Base-by-base conservation (phyloP, 129 eudicot species). In the Ambrosia trifida region DNA sequence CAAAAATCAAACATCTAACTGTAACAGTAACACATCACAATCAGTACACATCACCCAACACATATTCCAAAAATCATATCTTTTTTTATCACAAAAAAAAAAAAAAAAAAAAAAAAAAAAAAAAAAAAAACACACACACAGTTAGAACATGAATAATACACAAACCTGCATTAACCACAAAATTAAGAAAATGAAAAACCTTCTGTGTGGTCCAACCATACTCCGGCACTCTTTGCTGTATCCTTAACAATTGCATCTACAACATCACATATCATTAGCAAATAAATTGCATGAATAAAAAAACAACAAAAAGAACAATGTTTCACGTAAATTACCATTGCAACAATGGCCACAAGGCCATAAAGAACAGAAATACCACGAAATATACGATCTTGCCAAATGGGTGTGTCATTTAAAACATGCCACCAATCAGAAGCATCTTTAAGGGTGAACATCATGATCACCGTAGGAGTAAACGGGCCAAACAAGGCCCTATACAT, bases 181-280 rank as follows among this genome's bases (percentile, higher is more conserved):
- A 89, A 69, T 87, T 87, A 57, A 92, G 95, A 76, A 89, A 87
- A 75, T 92, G 98, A 83, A 92, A 92, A 74, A 92, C 98, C 73
- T 92, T 89, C 72, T 92, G 98, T 13, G 98, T 92, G 53, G 98
- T 92, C 98, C 98, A 92, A 68, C 98, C 96, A 69, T 89, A 92
- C 79, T 92, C 96, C 0, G 96, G 98, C 66, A 92, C 95, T 83
- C 98, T 87, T 72, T 81, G 47, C 36, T 92, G 95, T 72, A 92
- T 92, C 72, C 98, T 83, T 14, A 85, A 72, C 82, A 92, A 62
- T 87, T 89, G 98, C 68, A 87, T 85, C 96, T 91, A 65, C n/a
- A 68, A 60, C 19, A 41, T 50, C 35, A 68, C 46, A 53, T 44
- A 11, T 64, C 40, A 36, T 7, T 13, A 20, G 30, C 13, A 17